A percentile compares a stretch with the other conserved stretches of the same genome.
Conservation (phyloP, 306 rosid genomes). For the Dalbergia cochinchinensis region DNA sequence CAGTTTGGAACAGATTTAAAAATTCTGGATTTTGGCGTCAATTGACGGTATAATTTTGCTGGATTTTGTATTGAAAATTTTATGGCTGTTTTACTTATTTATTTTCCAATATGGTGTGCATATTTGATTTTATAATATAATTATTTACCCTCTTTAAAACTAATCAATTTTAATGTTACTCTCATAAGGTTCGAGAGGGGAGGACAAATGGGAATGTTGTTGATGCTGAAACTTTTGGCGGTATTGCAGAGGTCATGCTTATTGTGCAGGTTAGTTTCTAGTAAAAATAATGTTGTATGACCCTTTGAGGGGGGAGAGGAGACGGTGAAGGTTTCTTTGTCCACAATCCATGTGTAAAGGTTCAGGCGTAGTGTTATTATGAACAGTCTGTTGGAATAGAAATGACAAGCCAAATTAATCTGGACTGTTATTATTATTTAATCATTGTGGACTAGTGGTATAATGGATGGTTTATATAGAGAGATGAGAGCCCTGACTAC, state of each 20-base stretch:
- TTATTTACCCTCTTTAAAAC: conserved; percentile 22
- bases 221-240: conserved; percentile 62
- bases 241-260: conserved; percentile 88
- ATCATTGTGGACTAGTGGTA: conserved; percentile 23
- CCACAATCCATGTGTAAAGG: not conserved
- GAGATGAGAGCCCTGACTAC: conserved; percentile 25
- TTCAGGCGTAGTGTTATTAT: not conserved
- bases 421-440: conserved; percentile 18
- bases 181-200: conserved; percentile 91
- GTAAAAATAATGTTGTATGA: not conserved
- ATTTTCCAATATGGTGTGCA: conserved; percentile 25
- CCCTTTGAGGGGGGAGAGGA: not conserved
- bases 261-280: conserved; percentile 70
- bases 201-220: conserved; percentile 59
- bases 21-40: conserved; percentile 97
- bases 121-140: conserved; percentile 5
- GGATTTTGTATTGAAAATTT: conserved; percentile 29
- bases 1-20: conserved; percentile 94
- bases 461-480: conserved; percentile 23
- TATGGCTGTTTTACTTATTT: not conserved
- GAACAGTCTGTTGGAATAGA: conserved; percentile 9
- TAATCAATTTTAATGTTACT: conserved; percentile 30
- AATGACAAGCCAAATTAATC: conserved; percentile 25
- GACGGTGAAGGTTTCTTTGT: conserved; percentile 1
- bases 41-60: conserved; percentile 67